These are phyloP conservation scores for Colletotrichum spaethianum DNA, from an alignment of 2,329 filamentous ascomycete species.

Conservation along the genomic window DNA sequence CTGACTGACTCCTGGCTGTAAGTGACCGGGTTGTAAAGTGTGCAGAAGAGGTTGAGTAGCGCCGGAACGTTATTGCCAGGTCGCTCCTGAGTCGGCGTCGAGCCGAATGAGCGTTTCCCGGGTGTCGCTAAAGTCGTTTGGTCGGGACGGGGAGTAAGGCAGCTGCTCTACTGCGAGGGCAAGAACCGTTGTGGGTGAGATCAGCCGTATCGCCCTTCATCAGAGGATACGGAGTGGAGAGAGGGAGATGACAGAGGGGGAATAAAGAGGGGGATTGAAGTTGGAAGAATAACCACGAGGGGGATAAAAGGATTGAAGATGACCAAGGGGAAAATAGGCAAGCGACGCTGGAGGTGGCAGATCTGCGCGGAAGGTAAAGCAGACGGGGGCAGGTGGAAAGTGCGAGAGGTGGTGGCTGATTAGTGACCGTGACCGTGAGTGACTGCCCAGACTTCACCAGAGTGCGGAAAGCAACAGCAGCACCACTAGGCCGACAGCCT, in stretches of 20 bases:
- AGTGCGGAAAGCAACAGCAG: background rate
- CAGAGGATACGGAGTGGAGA: background rate
- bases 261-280: background rate
- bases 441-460: background rate
- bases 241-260: background rate
- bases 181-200: background rate
- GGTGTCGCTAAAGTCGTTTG: background rate
- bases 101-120: conserved; percentile 9
- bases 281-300: conserved; percentile 22
- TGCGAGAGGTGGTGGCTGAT: background rate
- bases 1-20: background rate
- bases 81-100: conserved; percentile 10
- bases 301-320: background rate
- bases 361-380: conserved; percentile 3
- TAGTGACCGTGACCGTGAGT: background rate
- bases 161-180: background rate
- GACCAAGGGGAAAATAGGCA: conserved; percentile 11
- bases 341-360: background rate
- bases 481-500: background rate
- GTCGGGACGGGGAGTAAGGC: background rate
- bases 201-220: background rate
- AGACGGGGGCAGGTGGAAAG: conserved; percentile 2
- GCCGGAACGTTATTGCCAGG: background rate
- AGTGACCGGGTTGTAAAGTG: background rate
- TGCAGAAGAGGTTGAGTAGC: conserved; percentile 2